Conservation (phyloP, 768 basidiomycete genomes). For the Arthromyces matolae region DNA sequence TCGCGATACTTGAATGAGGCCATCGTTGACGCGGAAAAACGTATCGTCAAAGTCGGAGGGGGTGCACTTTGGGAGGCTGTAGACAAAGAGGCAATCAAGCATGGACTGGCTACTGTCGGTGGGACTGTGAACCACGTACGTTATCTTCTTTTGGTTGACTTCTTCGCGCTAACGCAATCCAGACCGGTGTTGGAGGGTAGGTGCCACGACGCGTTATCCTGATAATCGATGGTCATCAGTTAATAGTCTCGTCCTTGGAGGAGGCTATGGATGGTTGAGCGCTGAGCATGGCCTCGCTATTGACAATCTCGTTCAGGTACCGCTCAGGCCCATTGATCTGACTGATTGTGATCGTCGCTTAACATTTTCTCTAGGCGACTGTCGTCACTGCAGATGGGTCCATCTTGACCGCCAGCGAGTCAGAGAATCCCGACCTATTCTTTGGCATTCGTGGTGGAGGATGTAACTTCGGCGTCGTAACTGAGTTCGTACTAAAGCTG, state of each 20-base stretch:
- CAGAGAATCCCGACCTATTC: slow-evolving; percentile 43
- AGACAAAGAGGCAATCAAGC: slow-evolving; percentile 31
- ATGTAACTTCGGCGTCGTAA: slow-evolving; percentile 53
- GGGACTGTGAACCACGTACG: slow-evolving; percentile 47
- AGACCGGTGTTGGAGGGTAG: slow-evolving; percentile 53
- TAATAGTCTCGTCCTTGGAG: slow-evolving; percentile 45
- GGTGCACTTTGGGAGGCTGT: slow-evolving; percentile 38
- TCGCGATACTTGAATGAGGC: slow-evolving; percentile 21
- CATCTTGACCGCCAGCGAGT: slow-evolving; percentile 23
- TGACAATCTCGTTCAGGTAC: slow-evolving; percentile 44
- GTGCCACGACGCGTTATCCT: slow-evolving; percentile 10
- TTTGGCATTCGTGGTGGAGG: slow-evolving; percentile 53
- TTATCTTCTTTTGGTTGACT: background rate
- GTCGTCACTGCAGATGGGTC: slow-evolving; percentile 18
- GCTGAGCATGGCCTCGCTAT: slow-evolving; percentile 42
- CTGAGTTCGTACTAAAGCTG: slow-evolving; percentile 45
- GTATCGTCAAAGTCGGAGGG: slow-evolving; percentile 33
- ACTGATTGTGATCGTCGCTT: background rate
- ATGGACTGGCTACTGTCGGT: slow-evolving; percentile 37
- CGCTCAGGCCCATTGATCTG: too few relatives aligned
- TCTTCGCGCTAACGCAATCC: background rate
- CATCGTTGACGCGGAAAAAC: slow-evolving; percentile 29
- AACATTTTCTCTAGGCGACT: slow-evolving; percentile 13
- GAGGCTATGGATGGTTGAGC: slow-evolving; percentile 55
- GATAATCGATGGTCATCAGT: slow-evolving; percentile 11